phyloP scores from a whole-genome alignment of 2,329 filamentous ascomycete species.

The Aspergillus uvarum region DNA sequence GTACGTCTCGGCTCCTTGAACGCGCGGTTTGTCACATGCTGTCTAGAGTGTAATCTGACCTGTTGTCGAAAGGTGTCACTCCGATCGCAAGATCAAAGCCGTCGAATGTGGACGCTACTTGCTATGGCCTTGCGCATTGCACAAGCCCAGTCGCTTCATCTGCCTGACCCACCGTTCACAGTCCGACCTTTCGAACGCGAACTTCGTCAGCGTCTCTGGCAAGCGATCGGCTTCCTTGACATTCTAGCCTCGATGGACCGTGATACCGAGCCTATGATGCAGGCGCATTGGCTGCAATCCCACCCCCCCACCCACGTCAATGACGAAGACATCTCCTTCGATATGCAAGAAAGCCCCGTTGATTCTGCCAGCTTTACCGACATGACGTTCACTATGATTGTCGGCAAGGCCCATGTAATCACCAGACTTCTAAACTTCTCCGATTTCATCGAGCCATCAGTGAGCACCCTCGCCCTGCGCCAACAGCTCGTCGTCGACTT shows the following conservation, averaged over 20 bases:
- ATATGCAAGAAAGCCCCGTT: slow-evolving; percentile 16
- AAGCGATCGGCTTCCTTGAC: slow-evolving; percentile 31
- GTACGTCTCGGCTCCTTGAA: slow-evolving; percentile 13
- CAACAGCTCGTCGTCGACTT: slow-evolving; percentile 29
- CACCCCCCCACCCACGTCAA: slow-evolving; percentile 30
- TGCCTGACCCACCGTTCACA: slow-evolving; percentile 29
- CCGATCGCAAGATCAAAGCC: slow-evolving; percentile 32
- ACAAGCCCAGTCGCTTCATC: slow-evolving; percentile 33
- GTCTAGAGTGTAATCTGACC: not conserved
- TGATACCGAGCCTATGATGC: slow-evolving; percentile 38
- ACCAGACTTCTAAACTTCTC: slow-evolving; percentile 27
- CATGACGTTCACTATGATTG: slow-evolving; percentile 27
- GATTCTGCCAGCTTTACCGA: slow-evolving; percentile 29
- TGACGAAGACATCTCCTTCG: slow-evolving; percentile 29
- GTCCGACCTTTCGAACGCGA: slow-evolving; percentile 31
- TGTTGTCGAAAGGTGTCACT: slow-evolving; percentile 8
- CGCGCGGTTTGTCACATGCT: not conserved
- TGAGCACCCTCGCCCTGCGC: slow-evolving; percentile 25
- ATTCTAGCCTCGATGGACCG: slow-evolving; percentile 30
- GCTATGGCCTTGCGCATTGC: slow-evolving; percentile 33
- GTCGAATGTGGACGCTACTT: slow-evolving; percentile 37
- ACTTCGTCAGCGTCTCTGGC: slow-evolving; percentile 34
- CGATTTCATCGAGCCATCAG: slow-evolving; percentile 23
- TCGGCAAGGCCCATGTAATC: slow-evolving; percentile 24
- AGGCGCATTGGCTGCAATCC: slow-evolving; percentile 28